Percentiles rank a stretch among this genome's conserved stretches.
Conservation (phyloP, 768 basidiomycete species). For the Amanita pallidorosea region DNA sequence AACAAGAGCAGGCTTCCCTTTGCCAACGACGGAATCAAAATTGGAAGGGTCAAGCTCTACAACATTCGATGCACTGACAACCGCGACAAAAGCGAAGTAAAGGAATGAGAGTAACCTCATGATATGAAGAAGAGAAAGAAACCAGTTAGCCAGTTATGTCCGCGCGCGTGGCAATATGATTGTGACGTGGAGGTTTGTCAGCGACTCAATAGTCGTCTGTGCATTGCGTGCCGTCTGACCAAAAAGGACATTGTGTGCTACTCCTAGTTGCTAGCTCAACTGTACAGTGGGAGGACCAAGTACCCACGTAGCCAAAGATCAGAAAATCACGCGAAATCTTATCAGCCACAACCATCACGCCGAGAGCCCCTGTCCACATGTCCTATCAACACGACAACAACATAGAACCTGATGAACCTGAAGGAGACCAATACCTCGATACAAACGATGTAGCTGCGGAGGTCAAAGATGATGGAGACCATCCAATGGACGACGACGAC, state of each 20-base stretch:
- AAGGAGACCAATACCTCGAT: slow-evolving; percentile 51
- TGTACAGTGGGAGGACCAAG: no score
- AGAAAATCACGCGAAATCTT: no score
- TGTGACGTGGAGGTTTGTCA: slow-evolving; percentile 6
- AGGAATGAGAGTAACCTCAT: slow-evolving; percentile 55
- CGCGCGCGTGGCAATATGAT: not conserved
- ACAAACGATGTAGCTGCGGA: slow-evolving; percentile 58
- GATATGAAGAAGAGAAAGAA: slow-evolving; percentile 17
- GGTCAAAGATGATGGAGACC: slow-evolving; percentile 53
- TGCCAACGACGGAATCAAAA: slow-evolving; percentile 67
- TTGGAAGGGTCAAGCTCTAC: slow-evolving; percentile 65
- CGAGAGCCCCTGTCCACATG: not conserved
- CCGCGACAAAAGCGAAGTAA: slow-evolving; percentile 42
- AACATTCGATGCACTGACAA: slow-evolving; percentile 69
- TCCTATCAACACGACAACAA: slow-evolving; percentile 20
- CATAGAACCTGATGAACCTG: slow-evolving; percentile 33
- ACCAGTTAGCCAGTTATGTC: slow-evolving; percentile 2
- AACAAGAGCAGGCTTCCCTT: slow-evolving; percentile 76
- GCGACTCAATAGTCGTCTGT: no score
- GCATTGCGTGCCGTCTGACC: no score
- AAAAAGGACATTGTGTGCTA: no score
- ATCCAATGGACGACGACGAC: slow-evolving; percentile 68
- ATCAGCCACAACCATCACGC: no score
- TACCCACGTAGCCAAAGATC: no score
- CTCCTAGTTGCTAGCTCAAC: no score